Conservation (phyloP, 768 basidiomycete genomes). For the Sarcodon sp. region DNA sequence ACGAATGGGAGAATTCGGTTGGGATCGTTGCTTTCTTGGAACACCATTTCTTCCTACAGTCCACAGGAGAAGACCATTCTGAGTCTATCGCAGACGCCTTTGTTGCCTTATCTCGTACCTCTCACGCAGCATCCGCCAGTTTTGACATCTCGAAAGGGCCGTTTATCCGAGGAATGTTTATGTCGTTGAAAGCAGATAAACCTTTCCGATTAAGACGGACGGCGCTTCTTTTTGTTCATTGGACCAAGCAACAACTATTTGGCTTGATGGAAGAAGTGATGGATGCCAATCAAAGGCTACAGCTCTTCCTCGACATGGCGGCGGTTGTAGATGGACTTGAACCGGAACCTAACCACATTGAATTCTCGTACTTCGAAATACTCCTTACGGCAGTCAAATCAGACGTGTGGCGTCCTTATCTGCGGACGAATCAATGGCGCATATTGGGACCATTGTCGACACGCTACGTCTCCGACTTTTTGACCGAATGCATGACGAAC, state of each 20-base stretch:
- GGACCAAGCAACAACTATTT: not conserved
- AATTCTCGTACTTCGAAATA: too few species aligned
- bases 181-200: not conserved
- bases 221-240: not conserved
- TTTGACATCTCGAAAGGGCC: not conserved
- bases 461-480: too few species aligned
- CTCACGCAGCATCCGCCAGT: not conserved
- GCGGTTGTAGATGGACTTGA: not conserved
- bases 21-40: not conserved
- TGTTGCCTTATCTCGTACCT: not conserved
- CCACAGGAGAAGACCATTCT: not conserved
- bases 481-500: too few species aligned
- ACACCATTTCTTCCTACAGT: not conserved
- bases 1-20: too few species aligned
- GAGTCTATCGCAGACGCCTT: not conserved
- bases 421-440: too few species aligned
- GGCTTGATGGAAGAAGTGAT: not conserved
- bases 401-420: too few species aligned
- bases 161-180: not conserved
- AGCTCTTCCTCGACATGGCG: not conserved
- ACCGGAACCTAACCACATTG: not conserved
- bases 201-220: not conserved
- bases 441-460: too few species aligned
- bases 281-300: not conserved
- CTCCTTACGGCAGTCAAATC: too few species aligned